Evolutionary conservation across 495 filamentous ascomycete species (phyloP).

Genomic region (Xanthoparmelia taractica): DNA sequence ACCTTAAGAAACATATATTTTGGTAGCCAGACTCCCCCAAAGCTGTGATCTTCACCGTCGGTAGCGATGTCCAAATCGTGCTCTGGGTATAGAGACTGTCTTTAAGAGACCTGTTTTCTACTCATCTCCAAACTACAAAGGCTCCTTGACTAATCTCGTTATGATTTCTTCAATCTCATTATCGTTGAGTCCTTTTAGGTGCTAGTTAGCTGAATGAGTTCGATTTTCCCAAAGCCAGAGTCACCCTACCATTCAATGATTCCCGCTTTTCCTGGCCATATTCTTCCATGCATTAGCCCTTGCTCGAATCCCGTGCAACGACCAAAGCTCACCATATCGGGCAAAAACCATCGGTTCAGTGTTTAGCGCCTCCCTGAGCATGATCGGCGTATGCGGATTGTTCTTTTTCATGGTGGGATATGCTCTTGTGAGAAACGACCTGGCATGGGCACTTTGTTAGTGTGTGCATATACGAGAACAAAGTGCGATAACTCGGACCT

Average conservation of each 20-base stretch:
- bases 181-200: slow-evolving; percentile 66
- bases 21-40: background rate
- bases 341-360: slow-evolving; percentile 81
- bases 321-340: slow-evolving; percentile 65
- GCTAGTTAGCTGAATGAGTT: background rate
- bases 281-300: slow-evolving; percentile 42
- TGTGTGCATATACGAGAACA: background rate
- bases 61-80: no score
- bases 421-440: slow-evolving; percentile 79
- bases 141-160: slow-evolving; percentile 55
- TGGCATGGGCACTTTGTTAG: slow-evolving; percentile 30
- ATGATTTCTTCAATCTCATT: slow-evolving; percentile 89
- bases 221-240: background rate
- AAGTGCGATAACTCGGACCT: slow-evolving; percentile 45
- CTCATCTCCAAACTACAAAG: background rate
- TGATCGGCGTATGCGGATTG: slow-evolving; percentile 89
- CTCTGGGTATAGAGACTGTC: background rate
- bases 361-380: slow-evolving; percentile 83
- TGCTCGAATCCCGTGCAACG: background rate
- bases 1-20: background rate
- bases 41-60: no score
- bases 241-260: slow-evolving; percentile 60
- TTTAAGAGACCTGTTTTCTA: background rate
- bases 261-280: slow-evolving; percentile 84
- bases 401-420: slow-evolving; percentile 99